Conservation (phyloP, 2,329 filamentous ascomycete species). For the Colletotrichum sp. region DNA sequence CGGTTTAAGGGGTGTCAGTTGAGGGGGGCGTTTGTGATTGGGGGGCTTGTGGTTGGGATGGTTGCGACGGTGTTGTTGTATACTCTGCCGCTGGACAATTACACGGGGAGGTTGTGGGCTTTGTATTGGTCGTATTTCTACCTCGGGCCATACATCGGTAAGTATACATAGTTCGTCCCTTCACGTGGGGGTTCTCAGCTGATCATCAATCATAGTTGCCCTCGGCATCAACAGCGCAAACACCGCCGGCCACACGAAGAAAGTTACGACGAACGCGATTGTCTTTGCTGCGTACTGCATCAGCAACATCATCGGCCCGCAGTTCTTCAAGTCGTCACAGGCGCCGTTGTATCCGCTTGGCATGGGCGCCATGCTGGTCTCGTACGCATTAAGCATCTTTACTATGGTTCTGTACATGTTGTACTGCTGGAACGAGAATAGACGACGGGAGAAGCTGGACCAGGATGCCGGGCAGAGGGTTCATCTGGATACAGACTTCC, state of each 20-base stretch:
- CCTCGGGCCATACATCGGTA: not conserved
- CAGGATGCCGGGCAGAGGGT: not conserved
- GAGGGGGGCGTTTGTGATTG: not conserved
- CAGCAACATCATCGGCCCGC: constrained; percentile 34
- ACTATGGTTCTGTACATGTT: not conserved
- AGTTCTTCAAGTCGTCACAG: constrained; percentile 29
- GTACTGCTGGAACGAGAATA: not conserved
- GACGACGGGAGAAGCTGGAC: not conserved
- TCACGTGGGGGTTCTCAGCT: not conserved
- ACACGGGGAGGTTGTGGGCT: not conserved
- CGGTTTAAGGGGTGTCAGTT: not conserved
- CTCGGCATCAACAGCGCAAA: not conserved
- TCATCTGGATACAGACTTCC: not conserved
- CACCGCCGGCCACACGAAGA: not conserved
- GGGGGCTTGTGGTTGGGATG: not conserved
- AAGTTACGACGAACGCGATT: not conserved
- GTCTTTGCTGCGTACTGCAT: constrained; percentile 5
- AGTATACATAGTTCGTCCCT: not conserved
- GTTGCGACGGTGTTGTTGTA: not conserved
- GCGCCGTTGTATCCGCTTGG: constrained; percentile 31
- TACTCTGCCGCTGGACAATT: not conserved
- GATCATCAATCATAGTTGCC: not conserved
- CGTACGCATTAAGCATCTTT: constrained; percentile 24
- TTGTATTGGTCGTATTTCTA: not conserved
- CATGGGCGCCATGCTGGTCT: constrained; percentile 29